A percentile compares a stretch with the other conserved stretches of the same genome.
These are phyloP conservation scores for Beta lomatogona DNA, from an alignment of 179 eudicot genomes.

Conservation along the genomic window DNA sequence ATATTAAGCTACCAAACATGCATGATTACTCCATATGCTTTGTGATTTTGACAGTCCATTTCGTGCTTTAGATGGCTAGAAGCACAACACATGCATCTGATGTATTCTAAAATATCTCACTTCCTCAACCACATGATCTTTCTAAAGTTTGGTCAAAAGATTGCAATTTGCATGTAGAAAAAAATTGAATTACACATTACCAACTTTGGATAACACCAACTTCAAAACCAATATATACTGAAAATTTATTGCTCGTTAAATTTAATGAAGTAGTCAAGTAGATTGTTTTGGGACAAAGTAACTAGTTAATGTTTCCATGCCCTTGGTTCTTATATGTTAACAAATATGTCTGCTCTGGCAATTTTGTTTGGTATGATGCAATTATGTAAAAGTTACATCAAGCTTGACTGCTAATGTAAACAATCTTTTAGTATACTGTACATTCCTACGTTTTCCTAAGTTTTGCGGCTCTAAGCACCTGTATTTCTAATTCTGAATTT, in stretches of 20 bases:
- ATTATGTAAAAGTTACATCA: too few relatives aligned
- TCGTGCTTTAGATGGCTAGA: background rate
- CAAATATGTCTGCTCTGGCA: too few relatives aligned
- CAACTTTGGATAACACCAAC: slow-evolving; percentile 21
- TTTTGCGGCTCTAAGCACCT: too few relatives aligned
- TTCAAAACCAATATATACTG: background rate
- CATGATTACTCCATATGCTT: background rate
- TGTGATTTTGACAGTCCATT: slow-evolving; percentile 7
- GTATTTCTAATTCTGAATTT: too few relatives aligned
- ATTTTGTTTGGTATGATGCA: too few relatives aligned
- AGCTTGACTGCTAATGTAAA: too few relatives aligned
- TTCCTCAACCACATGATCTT: background rate
- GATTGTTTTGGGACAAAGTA: background rate
- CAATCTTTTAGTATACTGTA: too few relatives aligned
- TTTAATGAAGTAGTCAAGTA: background rate
- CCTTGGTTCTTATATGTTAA: background rate
- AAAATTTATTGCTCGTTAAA: background rate
- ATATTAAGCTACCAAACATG: background rate
- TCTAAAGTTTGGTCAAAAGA: slow-evolving; percentile 14
- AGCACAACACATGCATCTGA: slow-evolving; percentile 8
- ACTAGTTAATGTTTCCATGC: background rate
- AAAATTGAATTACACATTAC: slow-evolving; percentile 8
- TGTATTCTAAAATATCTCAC: background rate
- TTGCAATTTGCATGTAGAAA: background rate
- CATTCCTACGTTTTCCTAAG: too few relatives aligned